Evolutionary conservation across 139 green algal species (phyloP), one percentile per base, ranked within the genome.

Genomic region (Chlorella sp.): DNA sequence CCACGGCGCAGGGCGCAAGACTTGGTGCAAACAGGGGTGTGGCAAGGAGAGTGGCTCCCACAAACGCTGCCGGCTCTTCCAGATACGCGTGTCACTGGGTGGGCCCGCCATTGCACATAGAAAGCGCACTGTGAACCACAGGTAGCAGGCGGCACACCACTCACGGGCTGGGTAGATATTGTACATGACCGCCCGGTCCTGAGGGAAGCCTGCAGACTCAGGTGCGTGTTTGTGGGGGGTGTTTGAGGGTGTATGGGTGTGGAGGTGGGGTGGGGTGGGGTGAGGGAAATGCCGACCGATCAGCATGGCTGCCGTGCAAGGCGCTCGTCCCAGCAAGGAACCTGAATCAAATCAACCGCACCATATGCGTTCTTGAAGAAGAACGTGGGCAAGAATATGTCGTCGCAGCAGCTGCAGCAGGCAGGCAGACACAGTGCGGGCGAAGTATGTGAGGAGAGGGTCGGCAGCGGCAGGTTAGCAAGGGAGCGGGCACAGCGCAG

Each of bases 341-440:
- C 14, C 60, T 24, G 60, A 68, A 68, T 24, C 14, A 68, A 14
- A 68, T 68, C 60, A 18, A 24, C 15, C 60, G 5, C 57, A 64
- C 66, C 42, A 22, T 24, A 83, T 0, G 73, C 76, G 19, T 77
- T 83, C 12, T 73, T 85, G 86, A 81, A 90, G 37, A 78, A 68
- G 57, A 90, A 86, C 36, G 48, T 53, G 26, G 86, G 86, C 36
- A 78, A 37, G 60, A 71, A 90, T 0, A 90, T 78, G 26, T 61
- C 76, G 60, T 90, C 86, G 26, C 86, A 90, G 86, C 86, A 90
- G 19, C 86, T 83, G 48, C n/a, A 53, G 18, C 15, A 37, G 34
- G 24, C 73, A 80, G 48, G 73, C 32, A 24, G n/a, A 22, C 76
- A 53, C 1, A 24, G 12, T 22, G 30, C 2, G 11, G 14, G 34